These are phyloP conservation scores for Tulasnella sp. DNA, from an alignment of 768 basidiomycete genomes.

Conservation along the genomic window DNA sequence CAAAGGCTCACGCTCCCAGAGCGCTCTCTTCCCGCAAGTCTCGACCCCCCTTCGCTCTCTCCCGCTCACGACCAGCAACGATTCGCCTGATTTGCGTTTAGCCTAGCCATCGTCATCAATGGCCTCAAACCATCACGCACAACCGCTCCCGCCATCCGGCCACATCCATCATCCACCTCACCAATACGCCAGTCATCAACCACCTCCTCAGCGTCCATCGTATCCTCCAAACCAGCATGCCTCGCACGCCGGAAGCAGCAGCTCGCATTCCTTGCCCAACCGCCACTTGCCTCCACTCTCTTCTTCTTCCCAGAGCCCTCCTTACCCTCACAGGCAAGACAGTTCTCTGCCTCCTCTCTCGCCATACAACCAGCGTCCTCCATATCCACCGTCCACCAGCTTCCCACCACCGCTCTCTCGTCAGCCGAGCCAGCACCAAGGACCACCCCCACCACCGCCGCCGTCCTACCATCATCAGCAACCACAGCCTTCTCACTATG, in stretches of 20 bases:
- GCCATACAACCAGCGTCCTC: neutral
- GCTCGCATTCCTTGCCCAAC: constrained; percentile 4
- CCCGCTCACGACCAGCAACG: constrained; percentile 1
- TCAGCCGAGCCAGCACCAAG: neutral
- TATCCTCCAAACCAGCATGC: neutral
- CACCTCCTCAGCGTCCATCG: neutral
- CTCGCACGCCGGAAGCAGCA: neutral
- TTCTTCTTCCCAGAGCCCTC: neutral
- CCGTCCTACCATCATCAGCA: constrained; percentile 24
- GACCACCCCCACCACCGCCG: neutral
- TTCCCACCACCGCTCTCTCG: constrained; percentile 14
- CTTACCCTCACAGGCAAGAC: neutral
- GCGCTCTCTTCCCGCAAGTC: constrained; percentile 2
- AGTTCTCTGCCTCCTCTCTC: constrained; percentile 16
- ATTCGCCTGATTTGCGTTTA: constrained; percentile 6
- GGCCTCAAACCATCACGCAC: constrained; percentile 16
- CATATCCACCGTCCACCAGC: neutral
- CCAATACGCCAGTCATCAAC: neutral
- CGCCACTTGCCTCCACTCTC: neutral
- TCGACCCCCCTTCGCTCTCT: constrained; percentile 2
- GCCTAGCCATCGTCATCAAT: neutral
- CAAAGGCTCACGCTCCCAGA: constrained; percentile 6
- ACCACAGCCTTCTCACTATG: neutral
- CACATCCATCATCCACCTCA: constrained; percentile 19
- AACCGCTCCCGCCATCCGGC: constrained; percentile 14